These are phyloP conservation scores for Epichloe bromicola DNA, from an alignment of 2,329 filamentous ascomycete genomes.

Conservation along the genomic window DNA sequence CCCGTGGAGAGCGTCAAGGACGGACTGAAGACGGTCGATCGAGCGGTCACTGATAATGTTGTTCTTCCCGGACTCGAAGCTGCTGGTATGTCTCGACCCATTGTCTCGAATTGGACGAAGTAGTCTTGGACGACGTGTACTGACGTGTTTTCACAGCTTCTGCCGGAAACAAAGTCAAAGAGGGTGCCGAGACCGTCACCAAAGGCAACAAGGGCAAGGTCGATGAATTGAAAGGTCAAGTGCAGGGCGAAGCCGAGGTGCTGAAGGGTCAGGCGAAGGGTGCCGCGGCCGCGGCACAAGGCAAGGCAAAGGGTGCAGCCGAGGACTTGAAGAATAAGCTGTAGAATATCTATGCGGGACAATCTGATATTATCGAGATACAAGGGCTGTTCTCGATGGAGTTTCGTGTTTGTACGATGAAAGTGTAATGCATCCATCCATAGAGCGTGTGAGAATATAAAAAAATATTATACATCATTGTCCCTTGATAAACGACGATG, in stretches of 20 bases:
- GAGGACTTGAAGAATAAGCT: constrained; percentile 21
- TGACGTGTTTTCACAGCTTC: constrained; percentile 15
- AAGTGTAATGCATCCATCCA: not conserved
- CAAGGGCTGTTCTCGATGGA: not conserved
- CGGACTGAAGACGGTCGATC: constrained; percentile 44
- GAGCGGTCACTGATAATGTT: constrained; percentile 46
- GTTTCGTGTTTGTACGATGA: not conserved
- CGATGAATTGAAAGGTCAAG: constrained; percentile 21
- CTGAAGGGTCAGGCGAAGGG: constrained; percentile 25
- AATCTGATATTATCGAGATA: not conserved
- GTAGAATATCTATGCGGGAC: not conserved
- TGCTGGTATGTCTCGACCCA: constrained; percentile 31
- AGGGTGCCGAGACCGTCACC: constrained; percentile 17
- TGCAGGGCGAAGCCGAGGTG: constrained; percentile 19
- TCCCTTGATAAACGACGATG: not conserved
- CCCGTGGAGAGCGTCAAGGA: constrained; percentile 45
- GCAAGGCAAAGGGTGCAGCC: constrained; percentile 24
- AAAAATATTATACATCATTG: not conserved
- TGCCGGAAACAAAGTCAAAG: constrained; percentile 35
- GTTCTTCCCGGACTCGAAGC: constrained; percentile 49
- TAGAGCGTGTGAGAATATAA: not conserved
- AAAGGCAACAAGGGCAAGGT: constrained; percentile 23
- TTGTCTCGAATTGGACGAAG: not conserved
- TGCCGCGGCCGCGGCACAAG: constrained; percentile 22
- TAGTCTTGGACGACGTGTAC: too few species aligned